Conservation (phyloP, 768 basidiomycete species). For the Rhodotorula diobovata region DNA sequence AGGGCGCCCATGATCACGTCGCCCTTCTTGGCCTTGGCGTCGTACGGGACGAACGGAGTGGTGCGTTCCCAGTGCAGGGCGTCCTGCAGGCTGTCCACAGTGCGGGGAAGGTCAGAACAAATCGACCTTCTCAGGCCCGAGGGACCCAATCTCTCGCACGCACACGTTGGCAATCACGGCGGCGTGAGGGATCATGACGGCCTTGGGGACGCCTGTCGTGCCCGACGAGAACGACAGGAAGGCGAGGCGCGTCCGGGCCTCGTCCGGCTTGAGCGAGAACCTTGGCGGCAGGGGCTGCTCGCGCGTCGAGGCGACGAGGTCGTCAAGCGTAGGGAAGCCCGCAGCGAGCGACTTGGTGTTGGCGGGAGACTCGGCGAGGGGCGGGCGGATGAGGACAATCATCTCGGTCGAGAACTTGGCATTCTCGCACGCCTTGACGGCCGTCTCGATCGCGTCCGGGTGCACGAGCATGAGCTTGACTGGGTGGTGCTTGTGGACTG, state of each 20-base stretch:
- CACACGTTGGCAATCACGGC: slow-evolving; percentile 31
- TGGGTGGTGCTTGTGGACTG: slow-evolving; percentile 19
- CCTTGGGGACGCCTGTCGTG: slow-evolving; percentile 32
- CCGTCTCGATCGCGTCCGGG: slow-evolving; percentile 17
- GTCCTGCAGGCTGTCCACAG: neutral
- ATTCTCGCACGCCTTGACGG: slow-evolving; percentile 28
- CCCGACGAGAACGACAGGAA: slow-evolving; percentile 24
- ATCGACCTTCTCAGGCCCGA: neutral
- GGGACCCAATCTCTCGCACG: neutral
- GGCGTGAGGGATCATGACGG: slow-evolving; percentile 28
- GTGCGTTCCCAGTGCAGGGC: neutral
- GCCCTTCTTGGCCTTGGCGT: slow-evolving; percentile 9
- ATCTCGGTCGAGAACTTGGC: neutral
- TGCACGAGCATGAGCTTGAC: slow-evolving; percentile 23
- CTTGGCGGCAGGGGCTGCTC: neutral
- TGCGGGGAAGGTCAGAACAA: neutral
- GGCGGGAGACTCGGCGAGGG: neutral
- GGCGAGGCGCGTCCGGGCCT: slow-evolving; percentile 22
- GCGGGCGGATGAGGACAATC: slow-evolving; percentile 18
- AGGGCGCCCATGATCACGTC: slow-evolving; percentile 23
- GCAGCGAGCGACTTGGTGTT: neutral
- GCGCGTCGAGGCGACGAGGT: slow-evolving; percentile 1
- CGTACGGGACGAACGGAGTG: neutral
- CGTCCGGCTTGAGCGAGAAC: neutral
- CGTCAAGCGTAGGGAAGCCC: slow-evolving; percentile 26